phyloP scores from a whole-genome alignment of 495 filamentous ascomycete genomes.

The Glarea lozoyensis region DNA sequence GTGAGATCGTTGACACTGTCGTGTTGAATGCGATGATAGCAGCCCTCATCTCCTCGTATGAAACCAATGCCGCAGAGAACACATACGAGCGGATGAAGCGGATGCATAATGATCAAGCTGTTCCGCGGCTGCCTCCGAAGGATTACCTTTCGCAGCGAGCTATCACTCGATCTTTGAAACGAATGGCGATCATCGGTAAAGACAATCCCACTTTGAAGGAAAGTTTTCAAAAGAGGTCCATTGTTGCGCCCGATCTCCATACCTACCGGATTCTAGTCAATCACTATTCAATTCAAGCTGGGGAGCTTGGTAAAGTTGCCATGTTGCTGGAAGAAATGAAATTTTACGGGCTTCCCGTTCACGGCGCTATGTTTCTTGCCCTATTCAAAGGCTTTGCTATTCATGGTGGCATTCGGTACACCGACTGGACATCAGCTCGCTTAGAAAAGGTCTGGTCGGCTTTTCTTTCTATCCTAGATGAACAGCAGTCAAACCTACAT shows the following conservation, averaged over 20 bases:
- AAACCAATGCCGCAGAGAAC: conserved; percentile 61
- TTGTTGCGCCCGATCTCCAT: conserved; percentile 49
- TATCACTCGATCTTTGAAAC: conserved; percentile 46
- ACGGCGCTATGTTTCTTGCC: conserved; percentile 53
- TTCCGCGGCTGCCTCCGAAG: conserved; percentile 25
- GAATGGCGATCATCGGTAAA: conserved; percentile 35
- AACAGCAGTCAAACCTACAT: conserved; percentile 23
- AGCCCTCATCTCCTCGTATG: conserved; percentile 63
- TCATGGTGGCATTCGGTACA: conserved; percentile 55
- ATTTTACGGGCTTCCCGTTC: conserved; percentile 40
- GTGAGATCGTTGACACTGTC: conserved; percentile 81
- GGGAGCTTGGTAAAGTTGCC: conserved; percentile 46
- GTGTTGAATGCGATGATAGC: conserved; percentile 72
- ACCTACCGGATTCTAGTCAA: conserved; percentile 60
- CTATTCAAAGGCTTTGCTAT: conserved; percentile 67
- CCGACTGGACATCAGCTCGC: conserved; percentile 53
- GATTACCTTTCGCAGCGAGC: conserved; percentile 38
- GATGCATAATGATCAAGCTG: conserved; percentile 32
- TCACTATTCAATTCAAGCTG: conserved; percentile 40
- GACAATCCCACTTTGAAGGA: conserved; percentile 31
- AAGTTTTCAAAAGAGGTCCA: conserved; percentile 42
- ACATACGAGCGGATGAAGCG: conserved; percentile 76
- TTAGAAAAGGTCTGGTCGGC: conserved; percentile 42
- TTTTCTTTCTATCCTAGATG: conserved; percentile 33
- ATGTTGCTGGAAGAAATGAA: conserved; percentile 60